phyloP scores from a whole-genome alignment of 2,329 filamentous ascomycete genomes.

The Diaporthe batatas region DNA sequence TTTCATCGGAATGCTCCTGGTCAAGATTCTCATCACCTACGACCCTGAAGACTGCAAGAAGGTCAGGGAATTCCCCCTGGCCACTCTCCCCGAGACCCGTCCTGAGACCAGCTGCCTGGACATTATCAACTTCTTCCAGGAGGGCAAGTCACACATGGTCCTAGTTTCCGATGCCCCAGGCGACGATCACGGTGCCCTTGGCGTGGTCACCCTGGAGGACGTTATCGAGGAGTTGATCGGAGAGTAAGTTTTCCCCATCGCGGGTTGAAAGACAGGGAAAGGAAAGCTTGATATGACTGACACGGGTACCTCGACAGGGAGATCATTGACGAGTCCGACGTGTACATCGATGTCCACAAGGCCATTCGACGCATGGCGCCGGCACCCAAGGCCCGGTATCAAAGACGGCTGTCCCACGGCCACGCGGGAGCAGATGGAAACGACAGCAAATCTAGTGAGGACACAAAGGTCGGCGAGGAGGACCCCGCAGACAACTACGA shows the following conservation, averaged over 20 bases:
- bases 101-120: constrained; percentile 97
- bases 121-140: constrained; percentile 99
- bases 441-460: constrained; percentile 43
- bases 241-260: constrained; percentile 73
- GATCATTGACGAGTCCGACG: constrained; percentile 98
- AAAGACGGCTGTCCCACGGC: constrained; percentile 52
- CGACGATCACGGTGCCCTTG: constrained; percentile 89
- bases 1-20: constrained; percentile 96
- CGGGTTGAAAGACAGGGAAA: not conserved
- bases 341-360: constrained; percentile 98
- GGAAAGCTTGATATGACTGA: constrained; percentile 3
- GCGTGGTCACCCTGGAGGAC: constrained; percentile 96
- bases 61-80: constrained; percentile 91
- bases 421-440: constrained; percentile 44
- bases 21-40: constrained; percentile 99
- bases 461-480: constrained; percentile 49
- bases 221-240: constrained; percentile 99
- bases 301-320: constrained; percentile 70
- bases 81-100: constrained; percentile 93
- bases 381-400: constrained; percentile 79
- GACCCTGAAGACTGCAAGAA: constrained; percentile 92
- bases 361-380: constrained; percentile 91
- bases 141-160: constrained; percentile 99
- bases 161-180: constrained; percentile 91
- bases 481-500: constrained; percentile 47